phyloP scores from a whole-genome alignment of 768 basidiomycete genomes.

The Kwoniella shandongensis region DNA sequence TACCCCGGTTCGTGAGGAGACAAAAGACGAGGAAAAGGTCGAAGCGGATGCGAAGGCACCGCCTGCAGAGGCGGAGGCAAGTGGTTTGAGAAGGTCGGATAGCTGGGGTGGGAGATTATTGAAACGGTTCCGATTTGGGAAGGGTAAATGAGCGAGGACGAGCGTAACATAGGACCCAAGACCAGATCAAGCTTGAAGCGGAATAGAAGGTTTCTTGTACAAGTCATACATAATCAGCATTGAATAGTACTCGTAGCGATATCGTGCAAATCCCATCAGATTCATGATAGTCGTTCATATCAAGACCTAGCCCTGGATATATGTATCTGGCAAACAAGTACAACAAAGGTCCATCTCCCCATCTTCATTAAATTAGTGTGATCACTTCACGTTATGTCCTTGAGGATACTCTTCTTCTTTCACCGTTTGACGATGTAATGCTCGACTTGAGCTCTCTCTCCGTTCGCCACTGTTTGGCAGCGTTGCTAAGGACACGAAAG shows the following conservation, averaged over 20 bases:
- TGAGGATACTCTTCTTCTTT: slow-evolving; percentile 29
- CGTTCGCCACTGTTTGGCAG: slow-evolving; percentile 32
- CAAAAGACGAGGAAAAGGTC: slow-evolving; percentile 74
- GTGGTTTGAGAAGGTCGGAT: not conserved
- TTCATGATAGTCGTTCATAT: not conserved
- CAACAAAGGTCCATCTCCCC: not conserved
- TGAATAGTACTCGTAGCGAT: not conserved
- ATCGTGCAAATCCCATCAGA: not conserved
- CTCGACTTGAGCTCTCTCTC: slow-evolving; percentile 31
- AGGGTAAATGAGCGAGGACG: slow-evolving; percentile 1
- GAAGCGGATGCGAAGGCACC: slow-evolving; percentile 63
- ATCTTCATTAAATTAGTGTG: no score
- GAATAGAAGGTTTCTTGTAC: not conserved
- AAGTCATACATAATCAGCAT: not conserved
- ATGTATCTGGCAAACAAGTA: not conserved
- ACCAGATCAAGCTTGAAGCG: no score
- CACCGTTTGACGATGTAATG: slow-evolving; percentile 13
- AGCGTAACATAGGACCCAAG: no score
- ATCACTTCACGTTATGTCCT: slow-evolving; percentile 5
- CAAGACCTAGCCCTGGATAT: not conserved
- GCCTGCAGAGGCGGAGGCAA: not conserved
- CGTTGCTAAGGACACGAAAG: slow-evolving; percentile 16
- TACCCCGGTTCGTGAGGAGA: slow-evolving; percentile 10
- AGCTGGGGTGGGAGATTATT: slow-evolving; percentile 8
- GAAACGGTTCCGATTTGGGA: slow-evolving; percentile 13